A percentile compares a stretch with the other conserved stretches of the same genome.
Evolutionary conservation across 495 filamentous ascomycete species (phyloP).

Genomic region (Aspergillus wentii): DNA sequence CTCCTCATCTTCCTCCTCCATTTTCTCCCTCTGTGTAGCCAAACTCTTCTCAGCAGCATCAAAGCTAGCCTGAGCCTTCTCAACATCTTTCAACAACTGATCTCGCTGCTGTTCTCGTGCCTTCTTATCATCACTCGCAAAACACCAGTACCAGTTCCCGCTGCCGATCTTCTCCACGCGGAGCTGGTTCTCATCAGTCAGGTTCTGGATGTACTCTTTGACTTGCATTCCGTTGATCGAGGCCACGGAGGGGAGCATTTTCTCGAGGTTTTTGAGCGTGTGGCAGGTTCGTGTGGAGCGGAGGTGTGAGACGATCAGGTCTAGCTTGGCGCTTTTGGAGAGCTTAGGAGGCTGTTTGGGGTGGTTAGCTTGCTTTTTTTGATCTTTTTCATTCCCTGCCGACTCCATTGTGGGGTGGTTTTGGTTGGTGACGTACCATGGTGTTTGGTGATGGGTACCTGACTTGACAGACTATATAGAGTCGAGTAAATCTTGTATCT

Average conservation of each 20-base stretch:
- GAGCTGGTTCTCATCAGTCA: constrained; percentile 61
- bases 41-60: constrained; percentile 17
- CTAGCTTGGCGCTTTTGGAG: constrained; percentile 55
- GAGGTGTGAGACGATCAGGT: constrained; percentile 59
- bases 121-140: constrained; percentile 58
- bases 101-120: constrained; percentile 41
- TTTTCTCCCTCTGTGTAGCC: constrained; percentile 15
- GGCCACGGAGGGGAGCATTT: constrained; percentile 59
- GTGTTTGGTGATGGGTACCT: not conserved
- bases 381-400: not conserved
- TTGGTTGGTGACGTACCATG: not conserved
- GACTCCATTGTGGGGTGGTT: not conserved
- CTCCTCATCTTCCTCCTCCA: constrained; percentile 11
- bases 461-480: no score
- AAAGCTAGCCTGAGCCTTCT: constrained; percentile 34
- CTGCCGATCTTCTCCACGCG: constrained; percentile 76
- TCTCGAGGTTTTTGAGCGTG: constrained; percentile 73
- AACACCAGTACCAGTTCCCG: constrained; percentile 81
- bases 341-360: constrained; percentile 55
- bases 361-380: constrained; percentile 9
- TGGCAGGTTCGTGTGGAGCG: constrained; percentile 59
- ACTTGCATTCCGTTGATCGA: constrained; percentile 66
- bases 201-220: constrained; percentile 62
- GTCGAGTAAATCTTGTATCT: no score
- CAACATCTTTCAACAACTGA: constrained; percentile 49